Percentiles rank a stretch among this genome's conserved stretches.
Conservation (phyloP, 176 grass and related monocot genomes). For the Zea mays region Zm-B73-REFERENCE-NAM-5.0 NC_050104.1:104201501-104202000, state of each 20-base stretch:
- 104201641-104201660: constrained; percentile 1
- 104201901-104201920: constrained; percentile 18
- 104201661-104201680: no score
- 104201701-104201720: no score
- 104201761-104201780: no score
- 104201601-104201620: constrained; percentile 15
- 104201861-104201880: no score
- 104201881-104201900: no score
- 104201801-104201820: no score
- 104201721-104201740: no score
- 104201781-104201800: no score
- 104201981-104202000: neutral
- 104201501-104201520: constrained; percentile 17
- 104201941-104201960: constrained; percentile 22
- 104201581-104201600: constrained; percentile 22
- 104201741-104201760: no score
- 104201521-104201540: constrained; percentile 31
- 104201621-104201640: constrained; percentile 18
- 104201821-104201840: no score
- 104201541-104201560: constrained; percentile 25
- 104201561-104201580: constrained; percentile 25
- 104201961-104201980: constrained; percentile 10
- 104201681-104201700: no score
- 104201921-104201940: neutral
- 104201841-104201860: no score